Evolutionary conservation across 23 red algal species (phyloP), one percentile per base, ranked within the genome.

Genomic region (Pyropia haitanensis): DNA sequence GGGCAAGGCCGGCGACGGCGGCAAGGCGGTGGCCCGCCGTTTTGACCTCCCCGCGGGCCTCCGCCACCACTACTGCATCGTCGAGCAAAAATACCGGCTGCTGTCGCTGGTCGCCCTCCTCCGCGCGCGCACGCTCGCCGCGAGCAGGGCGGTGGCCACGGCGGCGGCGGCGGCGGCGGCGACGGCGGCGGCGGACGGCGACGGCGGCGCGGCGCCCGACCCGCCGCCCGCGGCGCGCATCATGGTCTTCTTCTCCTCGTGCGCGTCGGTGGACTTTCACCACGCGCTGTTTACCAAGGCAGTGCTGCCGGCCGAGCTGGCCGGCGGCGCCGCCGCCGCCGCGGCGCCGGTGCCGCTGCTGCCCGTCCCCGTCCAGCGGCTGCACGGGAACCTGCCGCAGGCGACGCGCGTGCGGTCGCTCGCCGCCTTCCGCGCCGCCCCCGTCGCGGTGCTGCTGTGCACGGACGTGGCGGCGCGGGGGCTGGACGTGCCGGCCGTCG

Each of bases 401-500:
- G 34, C 61, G 33, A 78, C 88, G 56, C 60, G 94, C 21, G 57
- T 83, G n/a, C 53, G 50, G 18, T 55, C 88, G 21, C 61, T 91
- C 13, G 64, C 65, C 20, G 49, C 25, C 24, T 98, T 98, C 54
- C 79, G 86, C 54, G 51, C 49, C 27, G 75, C 75, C 61, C 65
- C 30, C 19, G 58, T 64, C 20, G 81, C 61, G 25, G 78, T 90
- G n/a, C 79, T 98, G 29, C 66, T 98, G 27, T 90, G 81, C 56
- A 91, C 94, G 3, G 94, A 98, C 71, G 94, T 98, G 16, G 94
- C 85, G 17, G 83, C 94, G 10, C 79, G 94, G 50, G 94, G 94
- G 28, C 81, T 98, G 51, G 94, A 98, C 61, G 58, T 98, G n/a
- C 76, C 64, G 14, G 66, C 70, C 25, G 58, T 98, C 12, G 67